Evolutionary conservation across 176 grass and related monocot species (phyloP).

Genomic region (Cymbopogon citratus): DNA sequence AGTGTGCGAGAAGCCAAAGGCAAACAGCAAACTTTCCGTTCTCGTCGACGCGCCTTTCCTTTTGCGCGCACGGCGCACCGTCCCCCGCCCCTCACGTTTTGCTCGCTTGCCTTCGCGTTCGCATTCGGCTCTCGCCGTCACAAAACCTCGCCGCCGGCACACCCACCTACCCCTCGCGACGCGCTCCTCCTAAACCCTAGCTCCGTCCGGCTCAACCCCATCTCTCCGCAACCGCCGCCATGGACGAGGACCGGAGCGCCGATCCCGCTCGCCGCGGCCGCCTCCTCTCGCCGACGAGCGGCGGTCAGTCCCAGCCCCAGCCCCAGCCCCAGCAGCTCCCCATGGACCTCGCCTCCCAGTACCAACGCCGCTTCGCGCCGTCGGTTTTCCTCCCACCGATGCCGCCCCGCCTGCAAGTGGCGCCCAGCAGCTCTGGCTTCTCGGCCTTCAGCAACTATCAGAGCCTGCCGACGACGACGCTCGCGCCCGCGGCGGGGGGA

Average conservation of each 20-base stretch:
- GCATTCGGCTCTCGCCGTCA: not conserved
- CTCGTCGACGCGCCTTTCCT: slow-evolving; percentile 20
- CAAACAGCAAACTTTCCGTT: not conserved
- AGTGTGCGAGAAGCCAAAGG: not conserved
- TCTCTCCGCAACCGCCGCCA: not conserved
- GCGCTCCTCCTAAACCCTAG: slow-evolving; percentile 19
- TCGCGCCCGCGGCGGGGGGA: no score
- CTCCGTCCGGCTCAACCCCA: not conserved
- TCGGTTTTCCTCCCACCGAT: not conserved
- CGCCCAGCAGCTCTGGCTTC: slow-evolving; percentile 1
- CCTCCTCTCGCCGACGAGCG: not conserved
- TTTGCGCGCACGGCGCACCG: not conserved
- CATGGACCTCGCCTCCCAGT: slow-evolving; percentile 15
- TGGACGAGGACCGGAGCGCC: slow-evolving; percentile 22
- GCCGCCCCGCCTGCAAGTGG: not conserved
- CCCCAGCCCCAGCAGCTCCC: not conserved
- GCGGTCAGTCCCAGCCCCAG: not conserved
- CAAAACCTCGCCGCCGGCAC: slow-evolving; percentile 12
- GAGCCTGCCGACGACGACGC: slow-evolving; percentile 1
- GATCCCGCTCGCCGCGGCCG: slow-evolving; percentile 4
- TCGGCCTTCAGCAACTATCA: slow-evolving; percentile 23
- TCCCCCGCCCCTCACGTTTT: slow-evolving; percentile 14
- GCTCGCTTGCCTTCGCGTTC: slow-evolving; percentile 1
- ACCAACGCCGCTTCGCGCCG: not conserved
- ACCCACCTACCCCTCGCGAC: not conserved